These are phyloP conservation scores for Aspergillus phoenicis DNA, from an alignment of 2,329 filamentous ascomycete species.

Conservation along the genomic window DNA sequence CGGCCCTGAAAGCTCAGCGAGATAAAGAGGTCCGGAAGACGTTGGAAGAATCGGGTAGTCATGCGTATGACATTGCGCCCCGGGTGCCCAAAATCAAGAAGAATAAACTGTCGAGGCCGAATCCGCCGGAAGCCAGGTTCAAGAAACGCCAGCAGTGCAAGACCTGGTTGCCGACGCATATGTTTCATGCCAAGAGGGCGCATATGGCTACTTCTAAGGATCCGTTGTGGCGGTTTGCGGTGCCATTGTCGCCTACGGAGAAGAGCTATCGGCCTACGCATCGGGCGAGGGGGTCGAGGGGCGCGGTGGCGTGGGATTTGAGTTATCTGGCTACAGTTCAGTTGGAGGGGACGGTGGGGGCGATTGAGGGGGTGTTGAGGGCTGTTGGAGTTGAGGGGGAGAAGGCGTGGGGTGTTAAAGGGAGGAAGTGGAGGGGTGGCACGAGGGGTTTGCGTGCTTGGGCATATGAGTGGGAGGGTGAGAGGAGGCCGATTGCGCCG, in stretches of 20 bases:
- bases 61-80: slow-evolving; percentile 41
- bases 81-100: slow-evolving; percentile 68
- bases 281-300: slow-evolving; percentile 72
- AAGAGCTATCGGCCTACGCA: slow-evolving; percentile 90
- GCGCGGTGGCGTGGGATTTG: slow-evolving; percentile 86
- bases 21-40: slow-evolving; percentile 31
- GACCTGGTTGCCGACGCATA: slow-evolving; percentile 91
- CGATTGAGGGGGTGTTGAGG: slow-evolving; percentile 67
- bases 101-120: slow-evolving; percentile 67
- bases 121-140: slow-evolving; percentile 68
- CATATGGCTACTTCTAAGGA: slow-evolving; percentile 79
- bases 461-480: slow-evolving; percentile 58
- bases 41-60: slow-evolving; percentile 30
- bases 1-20: slow-evolving; percentile 48
- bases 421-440: slow-evolving; percentile 70
- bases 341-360: slow-evolving; percentile 67
- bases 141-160: slow-evolving; percentile 84
- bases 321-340: slow-evolving; percentile 91
- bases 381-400: slow-evolving; percentile 63
- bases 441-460: slow-evolving; percentile 61
- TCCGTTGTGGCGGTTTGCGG: slow-evolving; percentile 85
- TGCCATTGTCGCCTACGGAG: slow-evolving; percentile 81
- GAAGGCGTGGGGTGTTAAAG: slow-evolving; percentile 64
- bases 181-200: slow-evolving; percentile 91
- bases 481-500: slow-evolving; percentile 66